Conservation (phyloP, 106 monocot genomes). For the Dendrobium nobile region DNA sequence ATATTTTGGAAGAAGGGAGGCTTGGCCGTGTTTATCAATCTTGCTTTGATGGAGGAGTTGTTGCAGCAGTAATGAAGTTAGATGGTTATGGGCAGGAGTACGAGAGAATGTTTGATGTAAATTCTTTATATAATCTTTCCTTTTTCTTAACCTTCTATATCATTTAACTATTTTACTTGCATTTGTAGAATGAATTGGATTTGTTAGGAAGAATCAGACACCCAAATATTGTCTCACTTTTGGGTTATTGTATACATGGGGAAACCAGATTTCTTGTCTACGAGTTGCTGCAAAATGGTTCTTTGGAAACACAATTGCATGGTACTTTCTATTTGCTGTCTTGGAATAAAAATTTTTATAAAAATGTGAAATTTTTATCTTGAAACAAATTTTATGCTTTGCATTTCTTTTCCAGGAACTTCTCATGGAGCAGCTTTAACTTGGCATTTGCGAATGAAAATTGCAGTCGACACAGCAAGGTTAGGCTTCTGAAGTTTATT, state of each 20-base stretch:
- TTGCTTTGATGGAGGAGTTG: conserved; percentile 36
- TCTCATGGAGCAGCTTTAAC: conserved; percentile 63
- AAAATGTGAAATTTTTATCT: background rate
- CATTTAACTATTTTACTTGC: background rate
- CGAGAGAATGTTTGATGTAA: conserved; percentile 80
- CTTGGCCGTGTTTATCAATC: conserved; percentile 70
- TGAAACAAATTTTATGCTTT: conserved; percentile 1
- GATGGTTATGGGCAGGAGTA: conserved; percentile 35
- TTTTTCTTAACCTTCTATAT: background rate
- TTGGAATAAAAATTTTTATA: background rate
- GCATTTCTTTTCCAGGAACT: conserved; percentile 24
- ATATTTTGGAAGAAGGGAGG: conserved; percentile 60
- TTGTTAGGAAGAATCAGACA: conserved; percentile 71
- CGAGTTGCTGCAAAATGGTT: conserved; percentile 88
- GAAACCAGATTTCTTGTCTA: conserved; percentile 70
- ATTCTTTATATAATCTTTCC: no score
- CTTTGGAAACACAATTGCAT: conserved; percentile 71
- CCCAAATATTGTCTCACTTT: conserved; percentile 78
- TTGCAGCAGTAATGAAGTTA: conserved; percentile 76
- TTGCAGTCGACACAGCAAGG: conserved; percentile 93
- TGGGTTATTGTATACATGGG: conserved; percentile 63
- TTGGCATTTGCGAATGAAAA: conserved; percentile 92
- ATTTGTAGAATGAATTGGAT: conserved; percentile 77
- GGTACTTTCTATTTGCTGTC: conserved; percentile 29
- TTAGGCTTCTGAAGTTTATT: conserved; percentile 1